Base-by-base conservation (phyloP, 306 rosid species). In the Fragaria nilgerrensis region DNA sequence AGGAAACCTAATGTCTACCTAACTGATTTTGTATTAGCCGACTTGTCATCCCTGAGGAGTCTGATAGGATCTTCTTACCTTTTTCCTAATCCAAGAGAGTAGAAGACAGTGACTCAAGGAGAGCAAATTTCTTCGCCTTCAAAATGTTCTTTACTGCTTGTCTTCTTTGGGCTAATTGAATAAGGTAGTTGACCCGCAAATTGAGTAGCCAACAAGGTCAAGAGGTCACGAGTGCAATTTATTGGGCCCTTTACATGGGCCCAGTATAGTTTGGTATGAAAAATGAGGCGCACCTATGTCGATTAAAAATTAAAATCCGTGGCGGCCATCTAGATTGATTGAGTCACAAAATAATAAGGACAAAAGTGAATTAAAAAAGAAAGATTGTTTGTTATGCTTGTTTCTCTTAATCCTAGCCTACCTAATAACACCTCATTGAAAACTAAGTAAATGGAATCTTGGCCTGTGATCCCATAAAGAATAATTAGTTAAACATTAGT, bases 171-270 rank as follows among this genome's bases (percentile, higher is more conserved):
- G 78, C 53, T 15, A 64, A 43, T 37, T 58, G 78, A 84, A 88
- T 85, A 32, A 59, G 71, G 11, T 56, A 84, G 83, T 86, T 75
- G 65, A 87, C 78, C 56, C 83, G 75, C 29, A 25, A 58, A 45
- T 69, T 58, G 63, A 20, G 74, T 62, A 29, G 43, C 49, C 83
- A 55, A 9, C 62, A 2, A 8, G 25, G 10, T 52, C 22, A 2
- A 17, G n/a, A 19, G 25, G 12, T n/a, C 62, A 55, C 29, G 14
- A 65, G 55, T 27, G 66, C 19, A 49, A 6, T 68, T 36, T 56
- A 48, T 43, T 49, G 13, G 78, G 85, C 23, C 78, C 73, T 25
- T 3, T 12, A 7, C 3, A 9, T 12, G 76, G 67, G 14, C 52
- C 67, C n/a, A 73, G 7, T 53, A 55, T 8, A 55, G 36, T 55